phyloP scores from a whole-genome alignment of 306 rosid genomes.

The Acacia crassicarpa region DNA sequence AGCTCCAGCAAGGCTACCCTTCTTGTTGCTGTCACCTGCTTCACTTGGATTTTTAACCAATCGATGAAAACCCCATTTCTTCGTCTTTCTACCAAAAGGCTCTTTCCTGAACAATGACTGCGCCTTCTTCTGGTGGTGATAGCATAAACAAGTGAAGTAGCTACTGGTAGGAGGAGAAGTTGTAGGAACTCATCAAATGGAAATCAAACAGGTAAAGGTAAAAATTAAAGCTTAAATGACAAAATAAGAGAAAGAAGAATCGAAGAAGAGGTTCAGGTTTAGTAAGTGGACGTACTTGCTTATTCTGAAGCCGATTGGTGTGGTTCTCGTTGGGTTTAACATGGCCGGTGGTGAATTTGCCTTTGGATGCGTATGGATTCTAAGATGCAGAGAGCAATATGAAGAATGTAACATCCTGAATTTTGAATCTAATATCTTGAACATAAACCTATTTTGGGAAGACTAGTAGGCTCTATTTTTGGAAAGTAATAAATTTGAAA shows the following conservation, averaged over 20 bases:
- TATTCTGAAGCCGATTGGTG: conserved; percentile 35
- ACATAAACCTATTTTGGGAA: too few relatives aligned
- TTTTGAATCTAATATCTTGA: too few relatives aligned
- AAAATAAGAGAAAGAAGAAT: background rate
- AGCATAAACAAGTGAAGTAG: conserved; percentile 29
- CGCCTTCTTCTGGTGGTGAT: conserved; percentile 28
- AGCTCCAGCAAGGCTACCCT: conserved; percentile 66
- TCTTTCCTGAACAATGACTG: conserved; percentile 7
- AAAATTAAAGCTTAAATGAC: background rate
- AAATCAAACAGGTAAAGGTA: background rate
- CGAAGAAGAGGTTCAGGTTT: too few relatives aligned
- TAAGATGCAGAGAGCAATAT: conserved; percentile 30
- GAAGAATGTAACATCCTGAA: too few relatives aligned
- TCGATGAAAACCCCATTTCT: conserved; percentile 13
- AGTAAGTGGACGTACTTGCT: conserved; percentile 42
- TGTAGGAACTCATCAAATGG: conserved; percentile 1
- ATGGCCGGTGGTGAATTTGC: conserved; percentile 24
- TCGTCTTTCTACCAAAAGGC: conserved; percentile 27
- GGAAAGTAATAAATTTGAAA: too few relatives aligned
- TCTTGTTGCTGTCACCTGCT: conserved; percentile 32
- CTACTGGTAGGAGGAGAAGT: conserved; percentile 11
- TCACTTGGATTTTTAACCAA: conserved; percentile 18
- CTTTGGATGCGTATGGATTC: conserved; percentile 14
- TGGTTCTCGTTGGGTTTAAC: conserved; percentile 17
- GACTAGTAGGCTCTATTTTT: too few relatives aligned